Conservation (phyloP, 2,329 filamentous ascomycete genomes). For the Aspergillus sp. region DNA sequence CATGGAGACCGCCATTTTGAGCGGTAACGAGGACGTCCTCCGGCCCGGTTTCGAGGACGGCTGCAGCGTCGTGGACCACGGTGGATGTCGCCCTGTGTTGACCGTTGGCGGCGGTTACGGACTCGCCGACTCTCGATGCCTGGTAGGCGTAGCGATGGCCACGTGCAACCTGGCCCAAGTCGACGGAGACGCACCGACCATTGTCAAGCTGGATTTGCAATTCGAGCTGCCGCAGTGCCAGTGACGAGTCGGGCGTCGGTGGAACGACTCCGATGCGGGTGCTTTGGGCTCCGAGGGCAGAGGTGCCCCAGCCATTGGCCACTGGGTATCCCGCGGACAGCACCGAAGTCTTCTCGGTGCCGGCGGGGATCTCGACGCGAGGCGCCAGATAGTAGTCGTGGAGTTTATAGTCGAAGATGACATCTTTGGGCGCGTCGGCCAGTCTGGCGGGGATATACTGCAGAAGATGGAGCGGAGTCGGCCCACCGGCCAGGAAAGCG, state of each 20-base stretch:
- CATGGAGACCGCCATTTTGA: constrained; percentile 17
- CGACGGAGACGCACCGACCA: constrained; percentile 11
- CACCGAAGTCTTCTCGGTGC: not conserved
- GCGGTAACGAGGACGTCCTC: constrained; percentile 8
- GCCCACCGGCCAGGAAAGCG: constrained; percentile 14
- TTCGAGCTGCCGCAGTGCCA: constrained; percentile 3
- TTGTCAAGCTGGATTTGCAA: constrained; percentile 10
- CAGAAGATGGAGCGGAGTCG: constrained; percentile 17
- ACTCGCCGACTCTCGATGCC: not conserved
- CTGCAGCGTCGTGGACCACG: constrained; percentile 1
- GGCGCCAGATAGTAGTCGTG: constrained; percentile 22
- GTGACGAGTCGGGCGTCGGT: not conserved
- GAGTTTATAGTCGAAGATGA: constrained; percentile 20
- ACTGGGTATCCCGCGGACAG: not conserved
- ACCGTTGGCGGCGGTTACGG: not conserved
- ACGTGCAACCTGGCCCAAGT: constrained; percentile 22
- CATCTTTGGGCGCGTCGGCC: not conserved
- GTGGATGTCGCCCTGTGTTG: not conserved
- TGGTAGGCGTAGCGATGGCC: constrained; percentile 22
- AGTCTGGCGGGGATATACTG: constrained; percentile 20
- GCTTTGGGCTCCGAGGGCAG: not conserved
- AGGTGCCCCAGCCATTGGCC: constrained; percentile 1
- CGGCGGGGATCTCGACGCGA: constrained; percentile 13
- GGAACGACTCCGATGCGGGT: not conserved
- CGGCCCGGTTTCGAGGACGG: not conserved